phyloP scores from a whole-genome alignment of 805 yeast species.

The Peterozyma toletana region DNA sequence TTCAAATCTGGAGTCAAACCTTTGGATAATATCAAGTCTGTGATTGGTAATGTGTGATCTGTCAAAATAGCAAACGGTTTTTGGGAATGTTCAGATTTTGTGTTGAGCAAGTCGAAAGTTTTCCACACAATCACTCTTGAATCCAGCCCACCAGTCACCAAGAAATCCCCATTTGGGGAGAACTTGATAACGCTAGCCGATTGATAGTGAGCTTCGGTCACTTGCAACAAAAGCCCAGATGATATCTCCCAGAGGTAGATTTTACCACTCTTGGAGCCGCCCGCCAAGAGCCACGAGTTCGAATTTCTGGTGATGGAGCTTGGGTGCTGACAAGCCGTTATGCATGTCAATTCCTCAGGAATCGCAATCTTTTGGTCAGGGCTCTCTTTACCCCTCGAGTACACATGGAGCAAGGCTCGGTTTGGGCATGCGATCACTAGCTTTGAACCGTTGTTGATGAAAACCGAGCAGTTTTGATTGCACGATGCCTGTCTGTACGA shows the following conservation, averaged over 20 bases:
- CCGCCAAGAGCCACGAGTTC: conserved; percentile 51
- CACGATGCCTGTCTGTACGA: conserved; percentile 48
- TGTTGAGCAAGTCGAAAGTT: conserved; percentile 46
- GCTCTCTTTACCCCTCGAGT: conserved; percentile 61
- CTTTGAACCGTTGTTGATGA: conserved; percentile 40
- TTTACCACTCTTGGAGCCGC: conserved; percentile 70
- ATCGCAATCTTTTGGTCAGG: conserved; percentile 76
- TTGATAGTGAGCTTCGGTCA: conserved; percentile 82
- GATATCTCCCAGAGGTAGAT: conserved; percentile 79
- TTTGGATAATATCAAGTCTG: conserved; percentile 31
- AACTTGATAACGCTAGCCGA: conserved; percentile 52
- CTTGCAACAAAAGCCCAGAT: conserved; percentile 68
- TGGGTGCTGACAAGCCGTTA: conserved; percentile 35
- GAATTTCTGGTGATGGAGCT: conserved; percentile 11
- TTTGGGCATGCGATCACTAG: conserved; percentile 59
- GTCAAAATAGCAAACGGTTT: conserved; percentile 55
- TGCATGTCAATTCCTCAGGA: conserved; percentile 67
- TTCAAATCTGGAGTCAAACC: conserved; percentile 55
- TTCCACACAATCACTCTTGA: conserved; percentile 75
- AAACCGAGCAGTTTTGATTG: conserved; percentile 33
- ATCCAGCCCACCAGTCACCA: conserved; percentile 77
- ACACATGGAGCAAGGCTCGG: conserved; percentile 71
- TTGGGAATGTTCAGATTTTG: conserved; percentile 19
- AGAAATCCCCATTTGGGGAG: conserved; percentile 53
- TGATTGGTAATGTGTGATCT: conserved; percentile 48